Percentiles rank a stretch among this genome's conserved stretches.
These are phyloP conservation scores for Hypholoma sublateritium DNA, from an alignment of 768 basidiomycete species.

Conservation along the genomic window DNA sequence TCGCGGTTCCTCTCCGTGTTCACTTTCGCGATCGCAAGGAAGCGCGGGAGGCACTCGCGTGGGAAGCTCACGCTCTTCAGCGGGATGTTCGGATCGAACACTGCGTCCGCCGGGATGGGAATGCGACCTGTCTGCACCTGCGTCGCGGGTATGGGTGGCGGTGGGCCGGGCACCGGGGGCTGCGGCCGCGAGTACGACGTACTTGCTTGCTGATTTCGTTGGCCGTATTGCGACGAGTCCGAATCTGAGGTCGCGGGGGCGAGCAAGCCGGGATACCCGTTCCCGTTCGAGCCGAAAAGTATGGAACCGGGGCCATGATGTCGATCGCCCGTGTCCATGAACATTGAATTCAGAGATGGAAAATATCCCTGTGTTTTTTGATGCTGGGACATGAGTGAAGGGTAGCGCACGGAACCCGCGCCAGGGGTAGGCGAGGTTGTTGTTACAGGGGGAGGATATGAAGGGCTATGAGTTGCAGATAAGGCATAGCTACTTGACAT, in stretches of 20 bases:
- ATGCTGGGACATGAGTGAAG: slow-evolving; percentile 76
- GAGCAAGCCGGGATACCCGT: background rate
- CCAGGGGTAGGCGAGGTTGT: slow-evolving; percentile 71
- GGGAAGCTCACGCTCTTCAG: slow-evolving; percentile 72
- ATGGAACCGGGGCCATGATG: slow-evolving; percentile 40
- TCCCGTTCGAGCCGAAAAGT: slow-evolving; percentile 36
- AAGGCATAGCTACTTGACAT: background rate
- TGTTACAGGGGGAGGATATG: slow-evolving; percentile 60
- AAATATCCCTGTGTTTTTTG: slow-evolving; percentile 77
- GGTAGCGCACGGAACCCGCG: slow-evolving; percentile 53
- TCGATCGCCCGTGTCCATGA: slow-evolving; percentile 36
- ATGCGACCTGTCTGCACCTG: slow-evolving; percentile 18
- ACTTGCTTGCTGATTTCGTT: background rate
- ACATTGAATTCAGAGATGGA: slow-evolving; percentile 79
- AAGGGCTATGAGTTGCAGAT: slow-evolving; percentile 17
- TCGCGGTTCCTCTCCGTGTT: slow-evolving; percentile 81
- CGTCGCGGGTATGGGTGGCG: slow-evolving; percentile 13
- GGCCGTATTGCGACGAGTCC: background rate
- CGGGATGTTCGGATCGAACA: slow-evolving; percentile 31
- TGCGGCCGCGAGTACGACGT: background rate
- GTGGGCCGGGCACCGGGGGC: slow-evolving; percentile 10
- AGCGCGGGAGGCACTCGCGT: slow-evolving; percentile 68
- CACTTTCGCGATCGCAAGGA: slow-evolving; percentile 72
- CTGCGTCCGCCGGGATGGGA: slow-evolving; percentile 17
- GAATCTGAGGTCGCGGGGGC: background rate